Conservation (phyloP, 2,329 filamentous ascomycete species). For the Alternaria gansuensis region DNA sequence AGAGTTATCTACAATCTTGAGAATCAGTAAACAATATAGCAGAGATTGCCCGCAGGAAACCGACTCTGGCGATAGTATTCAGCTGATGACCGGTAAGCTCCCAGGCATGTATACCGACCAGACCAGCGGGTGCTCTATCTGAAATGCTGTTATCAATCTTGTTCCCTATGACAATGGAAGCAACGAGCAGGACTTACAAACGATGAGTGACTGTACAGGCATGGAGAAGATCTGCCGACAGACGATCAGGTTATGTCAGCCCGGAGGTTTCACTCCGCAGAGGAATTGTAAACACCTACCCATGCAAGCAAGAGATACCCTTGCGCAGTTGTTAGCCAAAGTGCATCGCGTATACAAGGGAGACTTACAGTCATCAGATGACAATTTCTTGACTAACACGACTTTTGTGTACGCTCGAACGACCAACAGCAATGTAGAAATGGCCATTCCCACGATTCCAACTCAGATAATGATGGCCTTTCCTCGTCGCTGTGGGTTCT, state of each 20-base stretch:
- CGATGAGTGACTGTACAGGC: not conserved
- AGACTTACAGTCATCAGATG: conserved; percentile 37
- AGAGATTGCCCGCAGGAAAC: conserved; percentile 19
- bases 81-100: conserved; percentile 27
- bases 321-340: not conserved
- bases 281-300: not conserved
- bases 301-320: not conserved
- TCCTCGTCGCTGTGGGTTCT: conserved; percentile 30
- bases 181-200: not conserved
- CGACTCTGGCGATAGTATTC: conserved; percentile 19
- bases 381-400: conserved; percentile 28
- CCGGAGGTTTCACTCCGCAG: not conserved
- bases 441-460: conserved; percentile 29
- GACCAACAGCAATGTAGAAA: conserved; percentile 30
- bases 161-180: not conserved
- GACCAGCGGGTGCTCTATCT: conserved; percentile 23
- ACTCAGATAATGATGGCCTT: conserved; percentile 28
- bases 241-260: not conserved
- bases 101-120: conserved; percentile 27
- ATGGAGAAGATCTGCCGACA: not conserved
- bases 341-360: not conserved
- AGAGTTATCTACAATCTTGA: conserved; percentile 2
- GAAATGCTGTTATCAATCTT: not conserved
- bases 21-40: not conserved
- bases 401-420: conserved; percentile 40